Percentiles rank a stretch among this genome's conserved stretches.
Evolutionary conservation across 352 stramenopile species (phyloP).

Genomic region (Pythium plurisporium): DNA sequence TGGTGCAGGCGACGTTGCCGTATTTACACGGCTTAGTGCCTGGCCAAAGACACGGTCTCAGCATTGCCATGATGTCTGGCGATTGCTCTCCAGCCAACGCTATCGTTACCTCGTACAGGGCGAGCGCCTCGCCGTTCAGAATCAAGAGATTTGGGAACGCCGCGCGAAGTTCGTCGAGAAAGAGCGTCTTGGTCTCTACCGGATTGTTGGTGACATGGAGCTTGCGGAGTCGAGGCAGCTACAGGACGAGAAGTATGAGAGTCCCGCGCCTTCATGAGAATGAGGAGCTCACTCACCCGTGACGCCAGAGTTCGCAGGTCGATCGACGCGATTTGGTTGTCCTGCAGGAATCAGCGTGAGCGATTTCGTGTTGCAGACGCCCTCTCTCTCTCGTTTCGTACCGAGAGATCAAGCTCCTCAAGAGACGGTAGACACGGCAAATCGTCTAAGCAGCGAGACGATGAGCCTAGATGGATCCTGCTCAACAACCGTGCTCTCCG

Average conservation of each 20-base stretch:
- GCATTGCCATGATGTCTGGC: background rate
- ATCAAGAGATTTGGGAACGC: conserved; percentile 42
- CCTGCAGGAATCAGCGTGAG: no score
- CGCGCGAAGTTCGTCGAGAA: conserved; percentile 19
- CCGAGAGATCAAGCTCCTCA: conserved; percentile 50
- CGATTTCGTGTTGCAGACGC: no score
- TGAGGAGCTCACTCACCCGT: conserved; percentile 22
- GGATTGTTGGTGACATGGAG: conserved; percentile 43
- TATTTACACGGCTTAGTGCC: background rate
- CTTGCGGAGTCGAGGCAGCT: conserved; percentile 41
- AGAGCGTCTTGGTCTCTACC: conserved; percentile 13
- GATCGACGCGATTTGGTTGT: conserved; percentile 43
- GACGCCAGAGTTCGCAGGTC: conserved; percentile 34
- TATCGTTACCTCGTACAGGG: conserved; percentile 29
- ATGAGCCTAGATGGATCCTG: background rate
- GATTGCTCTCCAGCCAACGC: no score
- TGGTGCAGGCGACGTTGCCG: background rate
- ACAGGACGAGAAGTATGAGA: background rate
- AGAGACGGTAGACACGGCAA: conserved; percentile 36
- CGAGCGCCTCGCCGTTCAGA: conserved; percentile 54
- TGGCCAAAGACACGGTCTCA: background rate
- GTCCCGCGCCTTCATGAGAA: no score
- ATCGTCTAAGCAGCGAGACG: conserved; percentile 26
- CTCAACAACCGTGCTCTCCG: background rate
- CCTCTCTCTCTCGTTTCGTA: no score